Conservation (phyloP, 192 early-diverging fungal species). For the Coemansia guatemalensis region DNA sequence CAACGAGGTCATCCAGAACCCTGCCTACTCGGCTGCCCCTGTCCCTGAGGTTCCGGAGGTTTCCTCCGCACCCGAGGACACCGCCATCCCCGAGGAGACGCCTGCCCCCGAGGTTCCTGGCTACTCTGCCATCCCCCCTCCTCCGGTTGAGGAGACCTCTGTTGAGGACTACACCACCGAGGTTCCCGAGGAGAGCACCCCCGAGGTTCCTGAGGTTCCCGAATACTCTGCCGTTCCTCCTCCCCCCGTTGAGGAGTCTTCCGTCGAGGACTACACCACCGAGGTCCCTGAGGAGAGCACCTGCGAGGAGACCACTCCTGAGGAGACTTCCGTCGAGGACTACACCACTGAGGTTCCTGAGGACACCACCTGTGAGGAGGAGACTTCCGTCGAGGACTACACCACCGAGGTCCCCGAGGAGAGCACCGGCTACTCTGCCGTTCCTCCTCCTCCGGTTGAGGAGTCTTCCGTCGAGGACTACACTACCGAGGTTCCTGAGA, state of each 20-base stretch:
- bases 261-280: constrained; percentile 10
- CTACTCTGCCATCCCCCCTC: constrained; percentile 5
- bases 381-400: constrained; percentile 9
- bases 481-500: constrained; percentile 12
- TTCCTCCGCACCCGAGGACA: constrained; percentile 1
- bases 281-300: constrained; percentile 15
- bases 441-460: not conserved
- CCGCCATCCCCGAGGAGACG: not conserved
- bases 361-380: not conserved
- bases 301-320: constrained; percentile 1
- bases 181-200: not conserved
- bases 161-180: constrained; percentile 23
- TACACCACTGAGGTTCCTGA: not conserved
- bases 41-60: constrained; percentile 6
- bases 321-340: not conserved
- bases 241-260: constrained; percentile 5
- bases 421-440: not conserved
- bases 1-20: constrained; percentile 13
- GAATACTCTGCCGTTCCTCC: constrained; percentile 18
- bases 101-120: constrained; percentile 13
- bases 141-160: constrained; percentile 15
- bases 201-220: constrained; percentile 5
- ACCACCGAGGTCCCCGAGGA: not conserved
- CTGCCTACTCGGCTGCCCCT: constrained; percentile 17
- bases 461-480: constrained; percentile 9